Base-by-base conservation (phyloP, 352 stramenopile species). In the Phytophthora multivora region DNA sequence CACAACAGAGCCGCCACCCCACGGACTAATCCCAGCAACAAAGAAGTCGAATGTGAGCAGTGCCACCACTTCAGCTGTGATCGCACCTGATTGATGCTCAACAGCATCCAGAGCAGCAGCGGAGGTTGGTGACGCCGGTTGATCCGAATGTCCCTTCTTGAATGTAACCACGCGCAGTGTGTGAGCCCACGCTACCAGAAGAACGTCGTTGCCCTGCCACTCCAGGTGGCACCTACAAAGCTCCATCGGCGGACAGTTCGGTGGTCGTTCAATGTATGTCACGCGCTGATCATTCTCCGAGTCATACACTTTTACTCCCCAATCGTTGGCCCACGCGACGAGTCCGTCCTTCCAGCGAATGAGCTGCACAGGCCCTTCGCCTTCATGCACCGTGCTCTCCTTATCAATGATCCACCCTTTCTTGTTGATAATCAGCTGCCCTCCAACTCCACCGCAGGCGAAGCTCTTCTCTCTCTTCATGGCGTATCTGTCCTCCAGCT, bases 321-420 rank as follows among this genome's bases (percentile, higher is more conserved):
- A 95, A 58, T 95, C 86, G 51, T 95, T 95, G 1, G 83, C 86
- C 86, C 86, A 95, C 7, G 86, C 86, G 2, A 95, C 73, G 8
- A 95, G 74, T 3, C 84, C 78, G 4, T 88, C 71, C 23, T 87
- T 86, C 82, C 85, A 95, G n/a, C 81, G 80, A 62, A 95, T 95
- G 8, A 73, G 61, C 46, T 95, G 86, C 51, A 95, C 81, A 0
- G 86, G 82, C 0, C 86, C 86, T 77, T 95, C 86, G 1, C 86
- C 86, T 63, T 95, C 86, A 52, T 95, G 86, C 9, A 95, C 69
- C 0, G 86, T 95, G 49, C 60, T 89, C 63, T 95, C 86, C 64
- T 92, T 91, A 70, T 95, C 86, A 58, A 95, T 88, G 62, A 95
- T 93, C 86, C 86, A 95, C 3, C 86, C 86, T 56, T 91, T 91